A percentile compares a stretch with the other conserved stretches of the same genome.
Conservation (phyloP, 192 early-diverging fungal genomes). For the Backusella tuberculispora region DNA sequence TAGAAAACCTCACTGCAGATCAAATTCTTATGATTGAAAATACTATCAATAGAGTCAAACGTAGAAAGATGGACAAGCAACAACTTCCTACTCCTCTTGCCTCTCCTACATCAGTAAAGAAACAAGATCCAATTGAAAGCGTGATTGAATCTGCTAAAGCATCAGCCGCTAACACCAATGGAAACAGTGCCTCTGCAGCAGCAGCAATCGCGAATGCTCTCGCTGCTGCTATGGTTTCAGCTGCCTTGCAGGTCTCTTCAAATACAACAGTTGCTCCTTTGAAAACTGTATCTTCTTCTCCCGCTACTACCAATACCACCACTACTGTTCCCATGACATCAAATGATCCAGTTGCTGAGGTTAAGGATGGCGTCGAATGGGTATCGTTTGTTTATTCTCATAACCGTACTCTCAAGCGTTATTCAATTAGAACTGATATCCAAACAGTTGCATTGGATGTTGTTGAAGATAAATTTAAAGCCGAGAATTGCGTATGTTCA, state of each 20-base stretch:
- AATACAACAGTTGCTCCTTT: conserved; percentile 16
- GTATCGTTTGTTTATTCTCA: conserved; percentile 68
- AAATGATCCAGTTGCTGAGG: conserved; percentile 39
- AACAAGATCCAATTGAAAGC: conserved; percentile 15
- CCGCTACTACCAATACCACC: neutral
- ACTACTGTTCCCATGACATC: neutral
- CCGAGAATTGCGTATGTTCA: conserved; percentile 71
- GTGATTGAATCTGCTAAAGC: neutral
- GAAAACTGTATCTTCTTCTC: neutral
- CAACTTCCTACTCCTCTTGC: conserved; percentile 20
- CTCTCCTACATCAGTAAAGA: neutral
- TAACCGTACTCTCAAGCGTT: conserved; percentile 65
- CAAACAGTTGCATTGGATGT: conserved; percentile 55
- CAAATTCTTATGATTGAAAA: conserved; percentile 32
- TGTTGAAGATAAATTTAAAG: conserved; percentile 62
- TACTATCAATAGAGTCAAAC: conserved; percentile 30
- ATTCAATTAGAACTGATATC: conserved; percentile 75
- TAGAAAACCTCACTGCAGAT: conserved; percentile 28
- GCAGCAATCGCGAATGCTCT: conserved; percentile 28
- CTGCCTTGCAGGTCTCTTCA: conserved; percentile 1
- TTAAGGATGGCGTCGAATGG: conserved; percentile 63
- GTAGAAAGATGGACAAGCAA: conserved; percentile 23
- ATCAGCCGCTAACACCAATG: conserved; percentile 3
- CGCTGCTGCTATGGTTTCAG: conserved; percentile 24
- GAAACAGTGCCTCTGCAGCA: conserved; percentile 10